Evolutionary conservation across 495 filamentous ascomycete species (phyloP), one percentile per base, ranked within the genome.

Genomic region (Lichina pygmaea): DNA sequence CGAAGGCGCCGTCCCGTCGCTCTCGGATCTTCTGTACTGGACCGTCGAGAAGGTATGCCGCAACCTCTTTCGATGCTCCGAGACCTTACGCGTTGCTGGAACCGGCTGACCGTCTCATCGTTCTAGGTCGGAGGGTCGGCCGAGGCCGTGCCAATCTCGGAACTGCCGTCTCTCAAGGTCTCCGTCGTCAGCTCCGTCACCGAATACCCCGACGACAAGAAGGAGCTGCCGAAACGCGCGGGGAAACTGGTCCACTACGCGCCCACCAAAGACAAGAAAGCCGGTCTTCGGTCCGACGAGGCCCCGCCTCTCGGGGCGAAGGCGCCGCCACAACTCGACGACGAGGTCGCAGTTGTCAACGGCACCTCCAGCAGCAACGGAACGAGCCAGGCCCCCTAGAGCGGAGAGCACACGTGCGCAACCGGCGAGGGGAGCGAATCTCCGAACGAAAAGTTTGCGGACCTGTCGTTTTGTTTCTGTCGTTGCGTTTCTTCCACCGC

Each of bases 171-270:
- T 15, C 43, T 56, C 13, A 56, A 48, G 15, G 44, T 56, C 33
- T 54, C 51, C 39, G 36, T 56, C 34, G 52, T 54, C 15, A 54
- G 51, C 12, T 30, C 54, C 36, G 34, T 45, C 10, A 50, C 50
- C 9, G 43, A 46, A 8, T 56, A 56, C 42, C 13, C 44, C 8
- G 13, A 50, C n/a, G 54, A 54, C 16, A 36, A 45, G 10, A 40
- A 47, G 8, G 17, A 50, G 39, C 48, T 58, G 8, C 40, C 51
- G 0, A 41, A 44, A 24, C 50, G 52, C 46, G 47, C 45, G 8
- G 24, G 45, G n/a, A 39, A 49, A 10, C 33, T 54, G 33, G 52
- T 51, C 2, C 48, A 56, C 48, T 57, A 57, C 37, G 51, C 55
- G 17, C 43, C 54, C 36, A 57, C 54, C 11, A 33, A 51, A 8